Base-by-base conservation (phyloP, 148 eudicot genomes). In the Dysphania ambrosioides region DNA sequence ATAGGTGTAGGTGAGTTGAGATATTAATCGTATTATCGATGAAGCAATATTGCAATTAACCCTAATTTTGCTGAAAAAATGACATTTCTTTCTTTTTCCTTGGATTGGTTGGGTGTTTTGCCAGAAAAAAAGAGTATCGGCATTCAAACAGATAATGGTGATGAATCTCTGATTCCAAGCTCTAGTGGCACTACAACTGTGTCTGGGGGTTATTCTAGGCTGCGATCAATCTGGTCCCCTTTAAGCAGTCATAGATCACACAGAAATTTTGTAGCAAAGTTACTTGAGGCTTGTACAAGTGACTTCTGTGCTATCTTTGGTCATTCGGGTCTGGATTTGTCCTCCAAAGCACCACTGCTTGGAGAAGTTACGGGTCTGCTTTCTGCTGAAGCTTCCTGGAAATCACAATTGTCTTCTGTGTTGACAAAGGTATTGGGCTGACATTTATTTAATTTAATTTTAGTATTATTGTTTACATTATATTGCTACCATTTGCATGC, bases 281-380 rank as follows among this genome's bases (percentile, higher is more conserved):
- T 95, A 80, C 76, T 88, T 68, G 84, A 74, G 81, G 78, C 81
- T 36, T 92, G 98, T 85, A 88, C 88, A 78, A 71, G 80, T 51
- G 98, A 92, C 69, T 81, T 95, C 40, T 83, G 80, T 68, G 77
- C 74, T 68, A 88, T 95, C 63, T 90, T 86, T 85, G 91, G 89
- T 66, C 86, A 70, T 76, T 70, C 83, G 72, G 80, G 83, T 75
- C 74, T 72, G 56, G 78, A 72, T 66, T 34, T 74, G 51, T 44
- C 78, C 34, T 78, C 79, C 32, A 79, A 72, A 76, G 72, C 27
- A 77, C 47, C 81, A 55, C 73, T 76, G 76, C 71, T 51, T 58
- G 78, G 66, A 69, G 36, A 71, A 61, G 66, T 51, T 38, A 78
- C 74, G 35, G 44, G 70, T 74, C n/a, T 66, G 70, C 72, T 51